phyloP scores from a whole-genome alignment of 23 red algal species.

The Pyropia yezoensis region DNA sequence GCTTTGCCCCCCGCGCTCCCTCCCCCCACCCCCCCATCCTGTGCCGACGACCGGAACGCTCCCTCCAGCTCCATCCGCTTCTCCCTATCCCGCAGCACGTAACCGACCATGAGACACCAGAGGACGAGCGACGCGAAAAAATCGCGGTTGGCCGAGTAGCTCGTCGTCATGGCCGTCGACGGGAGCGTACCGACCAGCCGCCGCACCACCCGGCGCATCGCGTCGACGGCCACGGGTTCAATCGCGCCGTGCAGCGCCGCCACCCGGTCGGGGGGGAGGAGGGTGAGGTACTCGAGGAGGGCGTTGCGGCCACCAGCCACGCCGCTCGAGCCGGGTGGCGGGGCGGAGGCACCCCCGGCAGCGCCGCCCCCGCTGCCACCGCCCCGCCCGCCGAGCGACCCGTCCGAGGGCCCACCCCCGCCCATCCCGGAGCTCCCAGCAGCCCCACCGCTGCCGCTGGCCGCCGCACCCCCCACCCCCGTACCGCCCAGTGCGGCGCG shows the following conservation, averaged over 20 bases:
- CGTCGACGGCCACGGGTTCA: slow-evolving; percentile 13
- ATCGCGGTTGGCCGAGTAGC: slow-evolving; percentile 37
- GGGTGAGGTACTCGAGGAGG: slow-evolving; percentile 39
- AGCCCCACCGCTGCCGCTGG: not conserved
- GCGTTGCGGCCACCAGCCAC: slow-evolving; percentile 7
- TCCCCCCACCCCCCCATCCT: too few species aligned
- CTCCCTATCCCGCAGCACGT: slow-evolving; percentile 43
- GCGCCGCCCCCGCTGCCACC: too few species aligned
- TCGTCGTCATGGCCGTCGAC: slow-evolving; percentile 21
- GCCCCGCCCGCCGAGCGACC: too few species aligned
- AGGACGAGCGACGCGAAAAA: slow-evolving; percentile 37
- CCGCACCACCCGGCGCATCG: slow-evolving; percentile 29
- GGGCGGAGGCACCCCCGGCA: too few species aligned
- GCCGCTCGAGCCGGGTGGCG: too few species aligned
- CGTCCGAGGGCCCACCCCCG: too few species aligned
- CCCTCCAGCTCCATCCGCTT: slow-evolving; percentile 41
- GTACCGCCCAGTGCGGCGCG: slow-evolving; percentile 28
- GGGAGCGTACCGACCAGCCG: slow-evolving; percentile 27
- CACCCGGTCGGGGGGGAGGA: slow-evolving; percentile 19
- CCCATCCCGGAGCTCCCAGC: too few species aligned
- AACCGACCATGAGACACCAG: slow-evolving; percentile 51
- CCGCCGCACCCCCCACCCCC: slow-evolving; percentile 1
- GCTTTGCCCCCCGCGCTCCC: too few species aligned
- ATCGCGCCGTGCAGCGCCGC: slow-evolving; percentile 21
- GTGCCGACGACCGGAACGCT: too few species aligned